Base-by-base conservation (phyloP, 2,329 filamentous ascomycete genomes). In the Lithohypha guttulata region DNA sequence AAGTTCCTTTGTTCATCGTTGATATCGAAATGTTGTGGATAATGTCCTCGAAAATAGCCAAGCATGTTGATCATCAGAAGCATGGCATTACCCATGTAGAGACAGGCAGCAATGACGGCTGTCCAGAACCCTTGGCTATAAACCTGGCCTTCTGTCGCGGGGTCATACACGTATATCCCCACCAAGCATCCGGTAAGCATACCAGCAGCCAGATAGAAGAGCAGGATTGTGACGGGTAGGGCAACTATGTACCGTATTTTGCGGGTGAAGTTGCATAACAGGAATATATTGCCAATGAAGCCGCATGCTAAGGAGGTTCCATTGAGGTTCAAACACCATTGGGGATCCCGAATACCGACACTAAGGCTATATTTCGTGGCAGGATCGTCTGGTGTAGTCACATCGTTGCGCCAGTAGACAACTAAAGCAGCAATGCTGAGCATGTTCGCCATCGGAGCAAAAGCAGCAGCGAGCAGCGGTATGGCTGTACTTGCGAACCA, bases 91-190 rank as follows among this genome's bases (percentile, higher is more conserved):
- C 89, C 55, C 41, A 89, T 81, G 60, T 94, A 94, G 14, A 93
- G 70, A 2, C 75, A 63, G 4, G 85, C 82, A 2, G 85, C 79
- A 51, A 84, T 84, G 13, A 93, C 70, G 18, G 77, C 86, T 54
- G 93, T 93, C 71, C 80, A 94, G 54, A 83, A 94, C 1, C 84
- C 84, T 57, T 93, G 82, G 0, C 83, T 85, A 68, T 82, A 79
- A 0, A 62, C 63, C 45, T 75, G 48, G 65, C 70, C 46, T 35
- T 57, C 34, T 52, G 68, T 43, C 21, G 69, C 63, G 50, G 63
- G 59, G 0, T 72, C 71, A 8, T 81, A 79, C 1, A 73, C 58
- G 3, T 82, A 70, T 47, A 84, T 81, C 8, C 74, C 73, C 11
- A 68, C 68, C 1, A 85, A 79, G 2, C 78, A 70, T 3, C 79